These are phyloP conservation scores for Acorus calamus DNA, from an alignment of 106 monocot species.

Conservation along the genomic window DNA sequence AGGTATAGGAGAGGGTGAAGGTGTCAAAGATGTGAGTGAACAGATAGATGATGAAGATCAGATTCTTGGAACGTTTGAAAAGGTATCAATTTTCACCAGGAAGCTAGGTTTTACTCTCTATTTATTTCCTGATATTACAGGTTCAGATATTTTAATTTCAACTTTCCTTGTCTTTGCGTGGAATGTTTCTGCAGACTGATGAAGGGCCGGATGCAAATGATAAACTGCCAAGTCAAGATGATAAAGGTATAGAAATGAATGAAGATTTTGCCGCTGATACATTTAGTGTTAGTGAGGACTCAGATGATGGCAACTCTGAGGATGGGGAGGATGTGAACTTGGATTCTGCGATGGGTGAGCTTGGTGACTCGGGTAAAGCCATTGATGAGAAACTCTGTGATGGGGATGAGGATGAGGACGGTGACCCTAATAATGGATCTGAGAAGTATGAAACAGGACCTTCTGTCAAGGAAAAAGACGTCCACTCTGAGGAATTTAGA, in stretches of 20 bases:
- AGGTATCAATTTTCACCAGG: conserved; percentile 22
- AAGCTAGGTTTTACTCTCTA: neutral
- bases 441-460: conserved; percentile 84
- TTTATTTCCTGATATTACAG: neutral
- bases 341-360: conserved; percentile 75
- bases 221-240: conserved; percentile 36
- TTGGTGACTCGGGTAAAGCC: conserved; percentile 34
- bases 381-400: conserved; percentile 59
- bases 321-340: conserved; percentile 59
- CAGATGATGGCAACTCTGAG: conserved; percentile 28
- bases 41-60: conserved; percentile 81
- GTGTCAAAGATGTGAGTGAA: conserved; percentile 70
- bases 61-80: conserved; percentile 42
- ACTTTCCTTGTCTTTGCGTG: conserved; percentile 6
- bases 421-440: conserved; percentile 20
- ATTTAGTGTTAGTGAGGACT: conserved; percentile 71
- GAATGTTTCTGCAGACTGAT: conserved; percentile 22
- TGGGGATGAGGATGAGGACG: conserved; percentile 52
- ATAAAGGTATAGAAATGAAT: conserved; percentile 84
- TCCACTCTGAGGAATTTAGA: conserved; percentile 46
- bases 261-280: conserved; percentile 79
- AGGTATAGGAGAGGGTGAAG: conserved; percentile 91
- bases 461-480: conserved; percentile 55
- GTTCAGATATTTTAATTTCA: neutral
- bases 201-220: conserved; percentile 42